Percentiles rank a stretch among this genome's conserved stretches.
Conservation (phyloP, 2,329 filamentous ascomycete species). For the Phialocephala sp. region DNA sequence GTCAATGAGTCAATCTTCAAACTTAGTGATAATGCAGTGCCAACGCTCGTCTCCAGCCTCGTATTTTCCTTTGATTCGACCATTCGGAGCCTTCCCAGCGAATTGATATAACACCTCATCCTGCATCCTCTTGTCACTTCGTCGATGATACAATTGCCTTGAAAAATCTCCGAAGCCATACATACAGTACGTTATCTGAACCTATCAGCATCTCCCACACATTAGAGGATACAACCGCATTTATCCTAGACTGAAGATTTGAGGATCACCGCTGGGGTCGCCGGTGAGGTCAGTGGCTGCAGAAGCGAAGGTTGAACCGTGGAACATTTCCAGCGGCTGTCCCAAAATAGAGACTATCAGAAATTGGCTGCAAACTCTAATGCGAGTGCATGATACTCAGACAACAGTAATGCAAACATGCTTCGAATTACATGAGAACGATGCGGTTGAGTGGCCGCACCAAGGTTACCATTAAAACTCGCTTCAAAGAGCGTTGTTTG, state of each 20-base stretch:
- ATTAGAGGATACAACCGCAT: background rate
- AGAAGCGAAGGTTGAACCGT: background rate
- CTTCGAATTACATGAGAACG: constrained; percentile 8
- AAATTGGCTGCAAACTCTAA: background rate
- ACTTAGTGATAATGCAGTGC: constrained; percentile 2
- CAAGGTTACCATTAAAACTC: too few relatives aligned
- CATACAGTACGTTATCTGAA: background rate
- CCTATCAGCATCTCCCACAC: constrained; percentile 4
- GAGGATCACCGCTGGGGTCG: constrained; percentile 4
- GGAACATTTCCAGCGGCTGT: background rate
- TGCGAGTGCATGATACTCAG: background rate
- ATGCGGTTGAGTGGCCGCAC: background rate
- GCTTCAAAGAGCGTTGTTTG: too few relatives aligned
- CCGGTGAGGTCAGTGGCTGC: constrained; percentile 11
- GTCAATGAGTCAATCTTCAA: background rate
- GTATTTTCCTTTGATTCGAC: background rate
- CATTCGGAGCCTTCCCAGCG: background rate
- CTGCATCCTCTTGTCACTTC: background rate
- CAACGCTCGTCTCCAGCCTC: constrained; percentile 8
- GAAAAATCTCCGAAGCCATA: background rate
- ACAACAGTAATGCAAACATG: background rate
- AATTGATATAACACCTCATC: constrained; percentile 4
- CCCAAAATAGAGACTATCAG: background rate
- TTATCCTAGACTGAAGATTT: background rate
- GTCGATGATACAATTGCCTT: background rate